phyloP scores from a whole-genome alignment of 1,284 basidiomycete species.

The Pseudozyma pruni region DNA sequence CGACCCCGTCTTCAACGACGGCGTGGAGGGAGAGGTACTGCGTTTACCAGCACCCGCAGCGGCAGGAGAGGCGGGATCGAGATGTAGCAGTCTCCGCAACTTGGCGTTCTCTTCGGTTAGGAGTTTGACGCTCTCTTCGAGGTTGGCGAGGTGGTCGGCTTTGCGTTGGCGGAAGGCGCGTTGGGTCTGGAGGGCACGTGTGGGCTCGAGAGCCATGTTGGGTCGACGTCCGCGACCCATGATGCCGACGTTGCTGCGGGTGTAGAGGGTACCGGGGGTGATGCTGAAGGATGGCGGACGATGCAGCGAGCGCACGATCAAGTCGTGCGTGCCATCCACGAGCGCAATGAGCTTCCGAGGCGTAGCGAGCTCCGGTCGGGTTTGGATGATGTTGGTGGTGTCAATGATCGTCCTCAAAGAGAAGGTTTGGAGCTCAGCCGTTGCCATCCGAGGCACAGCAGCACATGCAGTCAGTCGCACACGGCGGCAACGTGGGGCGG shows the following conservation, averaged over 20 bases:
- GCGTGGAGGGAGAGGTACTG: background rate
- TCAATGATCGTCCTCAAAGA: too few relatives aligned
- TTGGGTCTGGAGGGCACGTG: conserved; percentile 49
- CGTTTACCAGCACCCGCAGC: background rate
- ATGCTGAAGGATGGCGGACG: background rate
- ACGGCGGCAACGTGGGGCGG: too few relatives aligned
- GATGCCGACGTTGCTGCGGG: background rate
- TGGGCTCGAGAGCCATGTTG: conserved; percentile 51
- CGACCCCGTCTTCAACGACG: background rate
- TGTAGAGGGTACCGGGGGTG: background rate
- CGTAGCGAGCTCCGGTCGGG: too few relatives aligned
- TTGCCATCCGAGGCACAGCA: too few relatives aligned
- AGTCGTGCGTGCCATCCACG: too few relatives aligned
- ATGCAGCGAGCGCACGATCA: too few relatives aligned
- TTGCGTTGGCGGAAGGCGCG: conserved; percentile 53
- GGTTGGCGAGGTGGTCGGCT: conserved; percentile 40
- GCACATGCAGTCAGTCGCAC: too few relatives aligned
- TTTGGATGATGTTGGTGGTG: too few relatives aligned
- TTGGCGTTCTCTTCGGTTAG: conserved; percentile 36
- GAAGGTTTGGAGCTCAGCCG: too few relatives aligned
- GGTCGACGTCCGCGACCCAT: conserved; percentile 53
- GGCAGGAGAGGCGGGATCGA: background rate
- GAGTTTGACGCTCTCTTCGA: conserved; percentile 32
- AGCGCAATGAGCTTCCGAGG: background rate
- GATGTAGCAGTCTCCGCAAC: conserved; percentile 19